Evolutionary conservation across 2,329 filamentous ascomycete genomes (phyloP).

Genomic region (Claviceps purpurea): DNA sequence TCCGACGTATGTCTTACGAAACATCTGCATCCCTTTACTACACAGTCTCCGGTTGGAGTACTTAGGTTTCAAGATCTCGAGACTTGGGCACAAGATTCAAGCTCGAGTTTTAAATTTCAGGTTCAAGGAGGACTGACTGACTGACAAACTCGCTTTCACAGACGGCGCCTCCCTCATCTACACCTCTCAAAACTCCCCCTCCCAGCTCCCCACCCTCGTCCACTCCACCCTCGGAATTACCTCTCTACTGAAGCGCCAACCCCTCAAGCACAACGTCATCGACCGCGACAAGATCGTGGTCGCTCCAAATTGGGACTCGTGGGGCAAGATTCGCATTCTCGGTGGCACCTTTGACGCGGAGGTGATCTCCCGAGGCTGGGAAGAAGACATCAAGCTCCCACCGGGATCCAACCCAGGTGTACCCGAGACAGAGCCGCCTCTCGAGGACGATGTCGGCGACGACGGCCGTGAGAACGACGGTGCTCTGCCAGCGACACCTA

Average conservation of each 20-base stretch:
- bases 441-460: constrained; percentile 11
- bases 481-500: background rate
- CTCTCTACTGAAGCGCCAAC: constrained; percentile 64
- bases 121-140: background rate
- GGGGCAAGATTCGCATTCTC: constrained; percentile 89
- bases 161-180: constrained; percentile 79
- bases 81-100: too few species aligned
- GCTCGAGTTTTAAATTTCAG: too few species aligned
- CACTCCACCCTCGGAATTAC: constrained; percentile 81
- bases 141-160: constrained; percentile 20
- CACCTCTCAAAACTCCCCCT: constrained; percentile 62
- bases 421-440: constrained; percentile 11
- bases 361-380: constrained; percentile 72
- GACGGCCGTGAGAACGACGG: constrained; percentile 1
- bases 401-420: constrained; percentile 13
- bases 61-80: background rate
- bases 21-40: background rate
- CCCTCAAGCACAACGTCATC: constrained; percentile 80
- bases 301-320: constrained; percentile 95
- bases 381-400: constrained; percentile 59
- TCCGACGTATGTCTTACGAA: constrained; percentile 53
- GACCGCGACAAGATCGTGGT: constrained; percentile 90
- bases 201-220: constrained; percentile 64
- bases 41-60: background rate
- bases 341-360: constrained; percentile 90